These are phyloP conservation scores for Datisca glomerata DNA, from an alignment of 306 rosid species.

Conservation along the genomic window DNA sequence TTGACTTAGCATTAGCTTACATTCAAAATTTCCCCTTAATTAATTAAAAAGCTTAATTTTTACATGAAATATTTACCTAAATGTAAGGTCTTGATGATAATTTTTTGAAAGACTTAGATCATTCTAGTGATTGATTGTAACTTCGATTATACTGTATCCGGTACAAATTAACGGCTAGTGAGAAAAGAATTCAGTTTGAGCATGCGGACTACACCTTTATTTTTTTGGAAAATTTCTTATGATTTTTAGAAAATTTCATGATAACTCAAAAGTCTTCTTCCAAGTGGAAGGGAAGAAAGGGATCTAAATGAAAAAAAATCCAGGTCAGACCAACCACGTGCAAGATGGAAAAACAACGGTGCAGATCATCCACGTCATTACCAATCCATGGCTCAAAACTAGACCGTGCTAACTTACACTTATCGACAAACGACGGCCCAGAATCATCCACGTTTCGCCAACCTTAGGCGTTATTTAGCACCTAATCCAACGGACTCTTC, in stretches of 20 bases:
- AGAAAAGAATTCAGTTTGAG: too few species aligned
- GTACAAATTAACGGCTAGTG: too few species aligned
- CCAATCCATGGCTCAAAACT: conserved; percentile 16
- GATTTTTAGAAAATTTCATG: background rate
- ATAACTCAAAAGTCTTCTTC: background rate
- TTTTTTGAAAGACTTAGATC: too few species aligned
- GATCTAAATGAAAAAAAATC: background rate
- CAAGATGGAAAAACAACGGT: conserved; percentile 18
- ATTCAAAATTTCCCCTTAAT: too few species aligned
- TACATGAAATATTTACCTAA: too few species aligned
- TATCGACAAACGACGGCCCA: conserved; percentile 43
- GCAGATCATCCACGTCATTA: conserved; percentile 12
- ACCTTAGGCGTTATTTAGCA: conserved; percentile 29
- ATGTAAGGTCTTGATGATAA: too few species aligned
- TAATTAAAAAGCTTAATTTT: too few species aligned
- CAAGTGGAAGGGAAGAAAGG: background rate
- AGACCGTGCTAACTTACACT: conserved; percentile 20
- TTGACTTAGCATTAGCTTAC: too few species aligned
- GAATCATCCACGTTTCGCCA: conserved; percentile 35
- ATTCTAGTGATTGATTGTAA: too few species aligned
- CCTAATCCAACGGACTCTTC: conserved; percentile 41
- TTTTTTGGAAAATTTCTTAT: too few species aligned
- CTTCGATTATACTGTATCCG: too few species aligned
- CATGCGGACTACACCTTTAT: too few species aligned
- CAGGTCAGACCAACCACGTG: conserved; percentile 28